Conservation (phyloP, 1,139 yeast genomes). For the Scheffersomyces insectosa region DNA sequence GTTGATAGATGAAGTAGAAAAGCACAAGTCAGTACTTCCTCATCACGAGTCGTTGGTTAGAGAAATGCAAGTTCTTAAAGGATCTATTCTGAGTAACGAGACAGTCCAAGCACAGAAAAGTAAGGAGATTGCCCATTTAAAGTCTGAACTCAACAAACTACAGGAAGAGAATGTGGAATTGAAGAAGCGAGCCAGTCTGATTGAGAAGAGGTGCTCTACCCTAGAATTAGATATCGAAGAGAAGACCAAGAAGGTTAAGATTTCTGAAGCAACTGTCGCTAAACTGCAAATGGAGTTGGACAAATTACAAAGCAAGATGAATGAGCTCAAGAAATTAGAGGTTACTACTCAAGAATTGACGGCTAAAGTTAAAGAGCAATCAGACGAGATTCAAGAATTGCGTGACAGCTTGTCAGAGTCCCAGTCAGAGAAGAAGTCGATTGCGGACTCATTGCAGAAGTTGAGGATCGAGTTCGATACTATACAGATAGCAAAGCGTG, state of each 20-base stretch:
- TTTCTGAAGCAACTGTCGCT: not conserved
- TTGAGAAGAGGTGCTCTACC: not conserved
- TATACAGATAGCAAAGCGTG: conserved; percentile 22
- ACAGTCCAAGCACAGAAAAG: not conserved
- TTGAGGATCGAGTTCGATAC: conserved; percentile 42
- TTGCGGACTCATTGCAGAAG: conserved; percentile 16
- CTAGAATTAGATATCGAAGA: not conserved
- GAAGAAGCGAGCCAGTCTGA: not conserved
- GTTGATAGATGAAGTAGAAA: conserved; percentile 2
- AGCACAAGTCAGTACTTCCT: conserved; percentile 2
- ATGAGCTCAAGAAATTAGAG: not conserved
- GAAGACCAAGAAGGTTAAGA: not conserved
- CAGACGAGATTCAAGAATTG: conserved; percentile 8
- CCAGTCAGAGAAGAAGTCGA: conserved; percentile 14
- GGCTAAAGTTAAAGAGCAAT: not conserved
- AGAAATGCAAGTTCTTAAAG: conserved; percentile 9
- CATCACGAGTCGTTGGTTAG: conserved; percentile 8
- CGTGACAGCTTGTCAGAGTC: conserved; percentile 8
- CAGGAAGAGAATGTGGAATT: not conserved
- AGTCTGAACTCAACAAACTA: not conserved
- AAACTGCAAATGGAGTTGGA: conserved; percentile 8
- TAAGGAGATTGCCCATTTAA: not conserved
- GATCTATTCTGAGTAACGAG: conserved; percentile 1
- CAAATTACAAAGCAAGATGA: conserved; percentile 1
- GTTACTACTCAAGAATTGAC: not conserved